phyloP scores from a whole-genome alignment of 331 rosid species.

The Stylosanthes scabra region DNA sequence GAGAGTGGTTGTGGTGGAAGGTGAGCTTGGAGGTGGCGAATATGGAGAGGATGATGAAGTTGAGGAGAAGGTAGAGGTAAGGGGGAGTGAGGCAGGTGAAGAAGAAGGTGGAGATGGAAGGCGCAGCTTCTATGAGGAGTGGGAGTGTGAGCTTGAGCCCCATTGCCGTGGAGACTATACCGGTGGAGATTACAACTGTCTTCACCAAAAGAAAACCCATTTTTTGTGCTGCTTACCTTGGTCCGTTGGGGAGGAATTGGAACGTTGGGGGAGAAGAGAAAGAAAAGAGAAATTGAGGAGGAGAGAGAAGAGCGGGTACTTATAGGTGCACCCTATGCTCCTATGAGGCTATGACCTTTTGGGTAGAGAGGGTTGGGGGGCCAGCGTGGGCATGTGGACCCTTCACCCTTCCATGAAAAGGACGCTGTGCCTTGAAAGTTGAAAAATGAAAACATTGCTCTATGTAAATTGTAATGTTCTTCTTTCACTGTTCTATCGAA shows the following conservation, averaged over 20 bases:
- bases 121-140: slow-evolving; percentile 53
- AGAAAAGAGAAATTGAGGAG: background rate
- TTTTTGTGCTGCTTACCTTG: background rate
- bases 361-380: background rate
- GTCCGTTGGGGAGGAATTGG: background rate
- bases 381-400: slow-evolving; percentile 22
- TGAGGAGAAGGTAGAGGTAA: slow-evolving; percentile 76
- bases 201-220: slow-evolving; percentile 52
- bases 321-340: slow-evolving; percentile 9
- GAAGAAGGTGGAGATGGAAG: slow-evolving; percentile 63
- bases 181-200: slow-evolving; percentile 57
- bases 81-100: slow-evolving; percentile 78
- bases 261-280: background rate
- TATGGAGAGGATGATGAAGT: slow-evolving; percentile 85
- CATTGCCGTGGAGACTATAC: slow-evolving; percentile 64
- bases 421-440: background rate
- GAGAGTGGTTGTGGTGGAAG: slow-evolving; percentile 36
- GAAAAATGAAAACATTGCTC: background rate
- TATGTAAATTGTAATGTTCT: background rate
- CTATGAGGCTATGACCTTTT: too few relatives aligned
- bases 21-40: slow-evolving; percentile 78
- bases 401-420: slow-evolving; percentile 46
- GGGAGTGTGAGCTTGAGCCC: slow-evolving; percentile 70
- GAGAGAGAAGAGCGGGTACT: slow-evolving; percentile 27
- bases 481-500: too few relatives aligned